A percentile compares a stretch with the other conserved stretches of the same genome.
Conservation (phyloP, 805 yeast species). For the Metschnikowia dekortorum region DNA sequence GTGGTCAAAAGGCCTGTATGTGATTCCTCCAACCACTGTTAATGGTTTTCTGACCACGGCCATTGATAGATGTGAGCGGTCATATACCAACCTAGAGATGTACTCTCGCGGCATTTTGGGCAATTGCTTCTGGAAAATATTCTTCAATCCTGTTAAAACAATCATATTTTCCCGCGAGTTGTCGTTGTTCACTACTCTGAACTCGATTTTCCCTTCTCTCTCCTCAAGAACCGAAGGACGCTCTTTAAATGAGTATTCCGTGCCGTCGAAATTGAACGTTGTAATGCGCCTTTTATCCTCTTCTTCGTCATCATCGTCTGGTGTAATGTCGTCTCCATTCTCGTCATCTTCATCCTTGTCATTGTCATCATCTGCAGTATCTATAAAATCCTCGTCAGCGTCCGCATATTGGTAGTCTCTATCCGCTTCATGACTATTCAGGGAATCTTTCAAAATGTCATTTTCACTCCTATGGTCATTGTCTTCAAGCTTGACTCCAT, state of each 20-base stretch:
- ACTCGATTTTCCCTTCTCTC: conserved; percentile 86
- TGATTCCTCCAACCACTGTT: conserved; percentile 96
- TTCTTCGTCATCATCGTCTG: conserved; percentile 36
- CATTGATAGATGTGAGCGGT: conserved; percentile 88
- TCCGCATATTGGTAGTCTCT: conserved; percentile 7
- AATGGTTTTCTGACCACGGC: conserved; percentile 93
- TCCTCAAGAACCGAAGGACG: conserved; percentile 94
- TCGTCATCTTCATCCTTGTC: conserved; percentile 25
- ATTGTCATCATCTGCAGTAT: conserved; percentile 8
- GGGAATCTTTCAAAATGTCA: conserved; percentile 2
- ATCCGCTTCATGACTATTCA: conserved; percentile 4
- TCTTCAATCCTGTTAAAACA: conserved; percentile 90
- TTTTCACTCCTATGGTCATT: conserved; percentile 17
- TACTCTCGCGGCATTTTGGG: conserved; percentile 99
- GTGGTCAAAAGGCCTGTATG: conserved; percentile 88
- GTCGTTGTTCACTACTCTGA: conserved; percentile 94
- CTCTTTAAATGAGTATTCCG: conserved; percentile 77
- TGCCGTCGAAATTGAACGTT: conserved; percentile 69
- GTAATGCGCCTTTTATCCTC: conserved; percentile 40
- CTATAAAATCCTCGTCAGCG: conserved; percentile 2
- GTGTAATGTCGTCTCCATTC: conserved; percentile 33
- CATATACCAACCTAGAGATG: conserved; percentile 90
- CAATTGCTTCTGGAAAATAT: conserved; percentile 92
- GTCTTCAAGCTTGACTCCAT: conserved; percentile 16
- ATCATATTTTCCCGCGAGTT: conserved; percentile 81